A percentile compares a stretch with the other conserved stretches of the same genome.
Conservation (phyloP, 2,329 filamentous ascomycete species). For the Berkeleyomyces basicola region DNA sequence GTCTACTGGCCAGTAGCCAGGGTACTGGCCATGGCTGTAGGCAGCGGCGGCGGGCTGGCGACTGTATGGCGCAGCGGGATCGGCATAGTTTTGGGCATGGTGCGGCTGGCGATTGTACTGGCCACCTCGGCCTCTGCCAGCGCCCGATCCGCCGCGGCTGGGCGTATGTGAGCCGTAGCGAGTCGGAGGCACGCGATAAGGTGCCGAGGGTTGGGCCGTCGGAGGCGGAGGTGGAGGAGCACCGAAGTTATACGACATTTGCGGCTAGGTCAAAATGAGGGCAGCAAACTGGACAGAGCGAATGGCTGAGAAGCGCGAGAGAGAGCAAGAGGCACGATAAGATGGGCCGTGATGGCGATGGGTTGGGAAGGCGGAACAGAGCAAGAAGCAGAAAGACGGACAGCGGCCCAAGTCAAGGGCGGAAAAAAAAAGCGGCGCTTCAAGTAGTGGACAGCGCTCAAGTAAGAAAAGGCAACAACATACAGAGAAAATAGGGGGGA, state of each 20-base stretch:
- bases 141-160: slow-evolving; percentile 17
- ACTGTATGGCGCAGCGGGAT: slow-evolving; percentile 28
- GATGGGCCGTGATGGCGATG: not conserved
- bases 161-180: slow-evolving; percentile 9
- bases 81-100: slow-evolving; percentile 26
- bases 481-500: not conserved
- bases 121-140: slow-evolving; percentile 7
- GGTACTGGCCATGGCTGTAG: slow-evolving; percentile 44
- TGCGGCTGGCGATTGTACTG: slow-evolving; percentile 15
- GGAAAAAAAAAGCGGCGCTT: not conserved
- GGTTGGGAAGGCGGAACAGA: not conserved
- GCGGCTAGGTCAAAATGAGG: slow-evolving; percentile 4
- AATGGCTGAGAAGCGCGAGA: not conserved
- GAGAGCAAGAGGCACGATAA: slow-evolving; percentile 5
- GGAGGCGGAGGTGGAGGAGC: slow-evolving; percentile 33
- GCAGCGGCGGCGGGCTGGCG: slow-evolving; percentile 32
- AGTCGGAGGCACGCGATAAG: slow-evolving; percentile 26
- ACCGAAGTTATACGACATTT: slow-evolving; percentile 39
- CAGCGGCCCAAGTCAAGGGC: not conserved
- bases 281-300: not conserved
- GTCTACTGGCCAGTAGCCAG: slow-evolving; percentile 16
- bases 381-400: not conserved
- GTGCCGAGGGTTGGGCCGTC: slow-evolving; percentile 29
- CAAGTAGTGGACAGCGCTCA: not conserved
- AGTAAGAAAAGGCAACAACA: not conserved